phyloP scores from a whole-genome alignment of 2,329 filamentous ascomycete species.

The Aspergillus hortae region DNA sequence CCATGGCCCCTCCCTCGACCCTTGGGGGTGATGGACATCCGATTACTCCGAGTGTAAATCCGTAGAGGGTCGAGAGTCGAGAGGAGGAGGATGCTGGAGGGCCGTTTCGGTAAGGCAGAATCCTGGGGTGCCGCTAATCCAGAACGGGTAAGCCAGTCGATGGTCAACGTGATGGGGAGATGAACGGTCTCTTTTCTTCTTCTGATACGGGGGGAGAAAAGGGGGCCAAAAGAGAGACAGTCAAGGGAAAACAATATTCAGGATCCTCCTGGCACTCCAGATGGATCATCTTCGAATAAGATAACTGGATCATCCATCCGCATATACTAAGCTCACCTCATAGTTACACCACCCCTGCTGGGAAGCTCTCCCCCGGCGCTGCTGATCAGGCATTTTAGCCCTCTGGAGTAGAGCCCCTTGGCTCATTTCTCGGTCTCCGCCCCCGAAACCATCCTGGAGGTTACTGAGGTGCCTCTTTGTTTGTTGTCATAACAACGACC shows the following conservation, averaged over 20 bases:
- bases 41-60: neutral
- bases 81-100: neutral
- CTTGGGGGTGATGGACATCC: no score
- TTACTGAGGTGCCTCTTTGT: neutral
- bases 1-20: no score
- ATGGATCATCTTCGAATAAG: no score
- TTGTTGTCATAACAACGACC: neutral
- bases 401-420: slow-evolving; percentile 8
- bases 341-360: no score
- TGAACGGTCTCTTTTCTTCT: neutral
- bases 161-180: neutral
- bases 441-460: slow-evolving; percentile 2
- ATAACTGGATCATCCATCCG: no score
- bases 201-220: neutral
- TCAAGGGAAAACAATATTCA: no score
- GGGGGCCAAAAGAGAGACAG: no score
- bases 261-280: no score
- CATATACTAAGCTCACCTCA: no score
- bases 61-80: neutral
- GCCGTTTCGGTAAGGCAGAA: neutral
- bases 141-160: neutral
- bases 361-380: neutral
- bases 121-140: neutral
- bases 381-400: slow-evolving; percentile 13
- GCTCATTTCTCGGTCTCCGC: slow-evolving; percentile 5